Percentiles rank a stretch among this genome's conserved stretches.
Evolutionary conservation across 2,329 filamentous ascomycete genomes (phyloP).

Genomic region (Myriosclerotinia curreyana): DNA sequence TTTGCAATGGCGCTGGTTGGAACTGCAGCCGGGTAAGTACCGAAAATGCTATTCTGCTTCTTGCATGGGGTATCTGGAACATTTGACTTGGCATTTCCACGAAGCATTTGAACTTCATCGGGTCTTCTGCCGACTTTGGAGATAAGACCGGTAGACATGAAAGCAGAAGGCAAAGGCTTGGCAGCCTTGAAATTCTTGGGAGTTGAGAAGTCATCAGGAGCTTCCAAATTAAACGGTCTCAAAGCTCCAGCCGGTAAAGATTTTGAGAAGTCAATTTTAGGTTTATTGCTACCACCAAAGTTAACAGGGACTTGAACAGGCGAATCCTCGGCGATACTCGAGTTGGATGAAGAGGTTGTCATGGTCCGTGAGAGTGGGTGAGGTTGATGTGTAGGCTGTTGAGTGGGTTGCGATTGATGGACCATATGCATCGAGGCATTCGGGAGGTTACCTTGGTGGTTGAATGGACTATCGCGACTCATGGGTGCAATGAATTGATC

Average conservation of each 20-base stretch:
- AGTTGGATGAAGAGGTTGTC: slow-evolving; percentile 81
- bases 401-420: slow-evolving; percentile 38
- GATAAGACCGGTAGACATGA: slow-evolving; percentile 90
- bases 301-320: slow-evolving; percentile 58
- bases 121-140: slow-evolving; percentile 89
- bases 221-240: slow-evolving; percentile 44
- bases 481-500: slow-evolving; percentile 72
- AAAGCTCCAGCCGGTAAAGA: slow-evolving; percentile 68
- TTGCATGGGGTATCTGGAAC: slow-evolving; percentile 98
- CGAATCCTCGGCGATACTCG: slow-evolving; percentile 71
- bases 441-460: slow-evolving; percentile 50
- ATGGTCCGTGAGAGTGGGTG: slow-evolving; percentile 86
- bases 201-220: slow-evolving; percentile 61
- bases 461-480: slow-evolving; percentile 63
- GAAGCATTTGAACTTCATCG: slow-evolving; percentile 58
- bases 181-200: slow-evolving; percentile 73
- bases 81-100: slow-evolving; percentile 56
- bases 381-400: slow-evolving; percentile 49
- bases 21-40: slow-evolving; percentile 58
- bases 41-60: slow-evolving; percentile 70
- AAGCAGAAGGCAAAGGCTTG: slow-evolving; percentile 76
- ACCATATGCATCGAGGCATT: slow-evolving; percentile 53
- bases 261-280: slow-evolving; percentile 63
- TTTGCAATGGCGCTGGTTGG: slow-evolving; percentile 60
- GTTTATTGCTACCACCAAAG: slow-evolving; percentile 52